A percentile compares a stretch with the other conserved stretches of the same genome.
phyloP scores from a whole-genome alignment of 164 flowering plant genomes.

The Litsea cubeba region DNA sequence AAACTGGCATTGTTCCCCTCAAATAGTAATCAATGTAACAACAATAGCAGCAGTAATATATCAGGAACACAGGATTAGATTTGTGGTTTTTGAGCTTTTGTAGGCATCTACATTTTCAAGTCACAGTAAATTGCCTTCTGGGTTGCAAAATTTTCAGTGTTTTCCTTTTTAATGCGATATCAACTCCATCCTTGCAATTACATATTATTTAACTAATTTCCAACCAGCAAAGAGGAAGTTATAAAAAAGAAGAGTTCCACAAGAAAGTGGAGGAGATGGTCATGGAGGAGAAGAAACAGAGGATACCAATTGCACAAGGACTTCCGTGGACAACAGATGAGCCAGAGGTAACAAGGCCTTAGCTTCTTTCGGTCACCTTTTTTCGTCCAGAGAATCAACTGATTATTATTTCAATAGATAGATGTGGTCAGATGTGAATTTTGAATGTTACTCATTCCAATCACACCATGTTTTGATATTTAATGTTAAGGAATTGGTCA shows the following conservation, averaged over 20 bases:
- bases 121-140: neutral
- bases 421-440: too few relatives aligned
- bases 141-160: neutral
- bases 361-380: neutral
- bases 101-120: neutral
- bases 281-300: slow-evolving; percentile 64
- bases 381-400: too few relatives aligned
- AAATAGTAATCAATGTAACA: neutral
- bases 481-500: too few relatives aligned
- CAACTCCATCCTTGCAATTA: neutral
- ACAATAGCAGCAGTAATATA: neutral
- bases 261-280: slow-evolving; percentile 69
- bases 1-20: neutral
- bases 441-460: too few relatives aligned
- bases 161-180: neutral
- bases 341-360: slow-evolving; percentile 58
- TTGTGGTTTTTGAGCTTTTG: neutral
- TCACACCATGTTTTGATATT: too few relatives aligned
- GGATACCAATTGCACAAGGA: slow-evolving; percentile 92
- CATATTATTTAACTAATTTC: neutral
- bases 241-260: slow-evolving; percentile 73
- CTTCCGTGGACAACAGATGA: slow-evolving; percentile 99
- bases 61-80: neutral
- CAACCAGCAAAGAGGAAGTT: slow-evolving; percentile 71
- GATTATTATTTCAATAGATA: too few relatives aligned